phyloP scores from a whole-genome alignment of 768 basidiomycete genomes.

The Pisolithus orientalis region DNA sequence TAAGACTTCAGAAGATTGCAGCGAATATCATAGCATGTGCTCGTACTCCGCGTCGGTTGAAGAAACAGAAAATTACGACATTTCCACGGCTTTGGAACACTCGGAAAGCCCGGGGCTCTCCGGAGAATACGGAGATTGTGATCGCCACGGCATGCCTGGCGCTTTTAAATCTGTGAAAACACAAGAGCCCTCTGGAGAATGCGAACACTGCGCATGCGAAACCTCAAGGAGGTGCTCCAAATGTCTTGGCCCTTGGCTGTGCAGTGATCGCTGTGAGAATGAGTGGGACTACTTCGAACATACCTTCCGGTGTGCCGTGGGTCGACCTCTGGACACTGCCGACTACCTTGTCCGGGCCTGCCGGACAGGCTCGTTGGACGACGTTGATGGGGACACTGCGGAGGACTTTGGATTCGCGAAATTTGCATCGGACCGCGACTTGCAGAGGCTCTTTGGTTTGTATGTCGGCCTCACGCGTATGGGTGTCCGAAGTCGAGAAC shows the following conservation, averaged over 20 bases:
- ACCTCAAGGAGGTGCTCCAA: not conserved
- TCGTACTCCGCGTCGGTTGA: too few relatives aligned
- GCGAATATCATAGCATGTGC: too few relatives aligned
- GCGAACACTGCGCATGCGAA: not conserved
- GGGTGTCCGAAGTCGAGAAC: slow-evolving; percentile 13
- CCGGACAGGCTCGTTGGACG: slow-evolving; percentile 12
- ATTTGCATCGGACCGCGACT: slow-evolving; percentile 9
- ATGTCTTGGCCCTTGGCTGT: not conserved
- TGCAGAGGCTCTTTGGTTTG: slow-evolving; percentile 22
- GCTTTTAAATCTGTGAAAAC: not conserved
- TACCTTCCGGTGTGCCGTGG: not conserved
- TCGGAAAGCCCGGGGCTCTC: too few relatives aligned
- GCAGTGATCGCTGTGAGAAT: not conserved
- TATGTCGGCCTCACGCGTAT: slow-evolving; percentile 24
- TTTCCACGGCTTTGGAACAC: too few relatives aligned
- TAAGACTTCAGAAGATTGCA: too few relatives aligned
- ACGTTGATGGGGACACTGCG: slow-evolving; percentile 21
- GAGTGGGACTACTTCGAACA: not conserved
- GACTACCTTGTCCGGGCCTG: not conserved
- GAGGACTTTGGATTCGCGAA: slow-evolving; percentile 30
- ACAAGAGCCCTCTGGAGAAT: not conserved
- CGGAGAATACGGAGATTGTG: not conserved
- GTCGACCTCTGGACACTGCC: slow-evolving; percentile 1
- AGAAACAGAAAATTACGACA: too few relatives aligned
- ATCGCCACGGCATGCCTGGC: not conserved